Evolutionary conservation across 23 red algal genomes (phyloP).

Genomic region (Pyropia haitanensis): DNA sequence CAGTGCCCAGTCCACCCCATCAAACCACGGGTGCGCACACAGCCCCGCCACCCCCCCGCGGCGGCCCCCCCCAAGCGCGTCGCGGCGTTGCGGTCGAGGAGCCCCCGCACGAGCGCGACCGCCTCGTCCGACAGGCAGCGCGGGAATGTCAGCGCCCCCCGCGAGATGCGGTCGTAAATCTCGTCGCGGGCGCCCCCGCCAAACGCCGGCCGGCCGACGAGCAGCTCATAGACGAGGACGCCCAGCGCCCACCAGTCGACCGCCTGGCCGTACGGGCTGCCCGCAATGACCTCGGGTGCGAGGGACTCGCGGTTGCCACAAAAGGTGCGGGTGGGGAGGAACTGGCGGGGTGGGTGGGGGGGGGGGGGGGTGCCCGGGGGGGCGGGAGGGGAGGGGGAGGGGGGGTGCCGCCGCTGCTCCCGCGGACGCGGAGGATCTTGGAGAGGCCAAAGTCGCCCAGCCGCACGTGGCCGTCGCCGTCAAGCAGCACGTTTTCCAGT

Average conservation of each 20-base stretch:
- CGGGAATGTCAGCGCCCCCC: slow-evolving; percentile 52
- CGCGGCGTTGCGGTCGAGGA: slow-evolving; percentile 48
- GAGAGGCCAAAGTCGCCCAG: slow-evolving; percentile 88
- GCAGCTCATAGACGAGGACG: slow-evolving; percentile 69
- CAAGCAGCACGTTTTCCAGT: slow-evolving; percentile 78
- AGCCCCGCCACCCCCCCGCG: slow-evolving; percentile 58
- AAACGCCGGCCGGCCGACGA: slow-evolving; percentile 54
- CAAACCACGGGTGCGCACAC: slow-evolving; percentile 73
- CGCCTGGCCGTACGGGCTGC: slow-evolving; percentile 38
- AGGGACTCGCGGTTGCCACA: slow-evolving; percentile 79
- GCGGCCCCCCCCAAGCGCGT: slow-evolving; percentile 45
- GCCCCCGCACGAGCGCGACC: slow-evolving; percentile 45
- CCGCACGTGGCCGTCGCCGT: slow-evolving; percentile 52
- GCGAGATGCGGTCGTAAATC: slow-evolving; percentile 33
- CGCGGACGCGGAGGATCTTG: slow-evolving; percentile 37
- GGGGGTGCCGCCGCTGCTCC: slow-evolving; percentile 2
- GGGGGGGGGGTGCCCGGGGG: no score
- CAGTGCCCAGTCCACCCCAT: slow-evolving; percentile 50
- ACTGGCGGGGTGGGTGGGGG: slow-evolving; percentile 9
- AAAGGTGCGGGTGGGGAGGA: slow-evolving; percentile 56
- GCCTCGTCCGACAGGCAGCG: slow-evolving; percentile 60
- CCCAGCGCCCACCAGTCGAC: slow-evolving; percentile 89
- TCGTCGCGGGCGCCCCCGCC: slow-evolving; percentile 38
- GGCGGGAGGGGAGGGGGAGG: background rate
- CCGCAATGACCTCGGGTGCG: slow-evolving; percentile 65